Percentiles rank a stretch among this genome's conserved stretches.
phyloP scores from a whole-genome alignment of 257 asterid genomes.

The Eucommia ulmoides region DNA sequence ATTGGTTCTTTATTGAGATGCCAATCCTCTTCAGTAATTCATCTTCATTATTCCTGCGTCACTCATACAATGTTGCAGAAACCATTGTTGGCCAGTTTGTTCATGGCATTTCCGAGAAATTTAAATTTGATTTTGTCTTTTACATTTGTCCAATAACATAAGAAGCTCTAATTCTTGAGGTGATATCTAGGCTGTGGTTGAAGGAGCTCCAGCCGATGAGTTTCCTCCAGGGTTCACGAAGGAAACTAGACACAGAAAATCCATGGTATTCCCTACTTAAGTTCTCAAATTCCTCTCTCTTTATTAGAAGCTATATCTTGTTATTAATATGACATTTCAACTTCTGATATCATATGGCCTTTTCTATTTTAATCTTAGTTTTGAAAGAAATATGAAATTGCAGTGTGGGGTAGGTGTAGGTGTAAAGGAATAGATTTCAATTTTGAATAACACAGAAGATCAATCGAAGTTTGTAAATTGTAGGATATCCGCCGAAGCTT shows the following conservation, averaged over 20 bases:
- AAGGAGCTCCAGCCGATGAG: slow-evolving; percentile 22
- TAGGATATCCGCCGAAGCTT: too few relatives aligned
- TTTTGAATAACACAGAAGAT: too few relatives aligned
- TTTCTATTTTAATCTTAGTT: too few relatives aligned
- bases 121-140: not conserved
- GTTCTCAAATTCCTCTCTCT: too few relatives aligned
- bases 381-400: too few relatives aligned
- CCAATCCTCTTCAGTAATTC: not conserved
- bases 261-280: not conserved
- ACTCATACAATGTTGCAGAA: not conserved
- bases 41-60: not conserved
- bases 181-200: slow-evolving; percentile 11
- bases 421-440: too few relatives aligned
- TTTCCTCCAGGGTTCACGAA: slow-evolving; percentile 70
- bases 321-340: too few relatives aligned
- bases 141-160: too few relatives aligned
- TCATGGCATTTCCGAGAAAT: not conserved
- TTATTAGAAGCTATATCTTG: too few relatives aligned
- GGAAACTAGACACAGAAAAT: slow-evolving; percentile 24
- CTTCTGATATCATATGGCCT: too few relatives aligned
- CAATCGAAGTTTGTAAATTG: too few relatives aligned
- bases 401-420: too few relatives aligned
- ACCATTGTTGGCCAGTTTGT: not conserved
- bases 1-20: not conserved
- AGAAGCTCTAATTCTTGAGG: slow-evolving; percentile 1